Conservation (phyloP, 2,329 filamentous ascomycete genomes). For the Ascosphaera acerosa region DNA sequence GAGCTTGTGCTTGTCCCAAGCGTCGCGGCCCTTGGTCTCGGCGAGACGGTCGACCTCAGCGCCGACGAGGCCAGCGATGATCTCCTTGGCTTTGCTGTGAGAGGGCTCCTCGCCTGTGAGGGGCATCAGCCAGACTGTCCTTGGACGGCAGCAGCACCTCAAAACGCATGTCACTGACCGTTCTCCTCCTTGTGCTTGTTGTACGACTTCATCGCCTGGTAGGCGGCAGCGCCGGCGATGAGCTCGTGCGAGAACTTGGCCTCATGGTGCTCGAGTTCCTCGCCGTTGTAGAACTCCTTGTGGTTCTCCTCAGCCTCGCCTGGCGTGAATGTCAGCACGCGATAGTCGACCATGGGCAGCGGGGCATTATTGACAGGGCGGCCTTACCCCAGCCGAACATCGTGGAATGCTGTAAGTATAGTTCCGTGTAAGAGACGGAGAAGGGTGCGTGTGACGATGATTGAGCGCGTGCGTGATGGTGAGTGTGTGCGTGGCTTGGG, state of each 20-base stretch:
- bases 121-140: neutral
- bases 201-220: constrained; percentile 56
- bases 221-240: constrained; percentile 49
- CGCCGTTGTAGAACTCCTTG: constrained; percentile 25
- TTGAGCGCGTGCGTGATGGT: too few species aligned
- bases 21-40: constrained; percentile 39
- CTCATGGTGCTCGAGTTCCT: constrained; percentile 23
- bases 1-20: constrained; percentile 31
- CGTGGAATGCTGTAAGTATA: too few species aligned
- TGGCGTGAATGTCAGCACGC: neutral
- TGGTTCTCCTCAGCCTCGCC: constrained; percentile 11
- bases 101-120: constrained; percentile 36
- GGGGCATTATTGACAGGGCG: too few species aligned
- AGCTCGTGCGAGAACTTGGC: constrained; percentile 45
- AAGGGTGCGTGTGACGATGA: too few species aligned
- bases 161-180: constrained; percentile 25
- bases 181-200: constrained; percentile 46
- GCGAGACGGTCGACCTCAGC: constrained; percentile 53
- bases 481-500: too few species aligned
- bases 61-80: constrained; percentile 47
- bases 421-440: too few species aligned
- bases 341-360: too few species aligned
- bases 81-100: constrained; percentile 52
- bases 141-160: neutral
- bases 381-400: constrained; percentile 1